Evolutionary conservation across 768 basidiomycete genomes (phyloP).

Genomic region (Boletus subparvulus): DNA sequence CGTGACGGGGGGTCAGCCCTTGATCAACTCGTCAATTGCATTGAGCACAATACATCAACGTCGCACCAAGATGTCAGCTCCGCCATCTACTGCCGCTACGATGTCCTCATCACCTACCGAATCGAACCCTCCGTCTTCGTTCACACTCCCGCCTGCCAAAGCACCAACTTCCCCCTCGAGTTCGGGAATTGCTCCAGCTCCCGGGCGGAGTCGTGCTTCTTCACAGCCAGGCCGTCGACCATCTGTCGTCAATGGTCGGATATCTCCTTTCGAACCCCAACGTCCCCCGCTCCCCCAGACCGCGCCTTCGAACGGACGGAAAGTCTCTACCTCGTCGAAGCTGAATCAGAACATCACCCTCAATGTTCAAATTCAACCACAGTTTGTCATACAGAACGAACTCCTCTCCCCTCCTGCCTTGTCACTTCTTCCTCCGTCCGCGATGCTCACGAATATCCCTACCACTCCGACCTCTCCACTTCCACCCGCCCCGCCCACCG

Average conservation of each 20-base stretch:
- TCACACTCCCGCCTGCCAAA: conserved; percentile 31
- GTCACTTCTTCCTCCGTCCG: conserved; percentile 45
- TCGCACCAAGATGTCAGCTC: conserved; percentile 62
- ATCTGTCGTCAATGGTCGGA: conserved; percentile 50
- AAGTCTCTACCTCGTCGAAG: conserved; percentile 62
- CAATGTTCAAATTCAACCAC: conserved; percentile 48
- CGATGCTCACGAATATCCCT: conserved; percentile 57
- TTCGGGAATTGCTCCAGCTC: conserved; percentile 36
- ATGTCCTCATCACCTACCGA: conserved; percentile 36
- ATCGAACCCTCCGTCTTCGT: conserved; percentile 37
- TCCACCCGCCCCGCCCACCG: conserved; percentile 68
- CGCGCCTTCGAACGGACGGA: conserved; percentile 47
- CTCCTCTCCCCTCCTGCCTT: conserved; percentile 40
- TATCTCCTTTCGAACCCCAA: conserved; percentile 50
- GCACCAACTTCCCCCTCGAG: conserved; percentile 41
- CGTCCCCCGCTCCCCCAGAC: conserved; percentile 52
- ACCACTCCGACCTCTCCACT: conserved; percentile 78
- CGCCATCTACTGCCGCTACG: conserved; percentile 39
- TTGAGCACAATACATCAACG: conserved; percentile 71
- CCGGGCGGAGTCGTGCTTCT: conserved; percentile 60
- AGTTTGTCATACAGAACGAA: conserved; percentile 52
- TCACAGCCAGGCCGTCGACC: conserved; percentile 79
- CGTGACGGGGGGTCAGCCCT: conserved; percentile 28
- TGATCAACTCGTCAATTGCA: conserved; percentile 59
- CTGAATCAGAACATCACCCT: conserved; percentile 46